Evolutionary conservation across 495 filamentous ascomycete species (phyloP).

Genomic region (Melanomma pulvis-pyrius): DNA sequence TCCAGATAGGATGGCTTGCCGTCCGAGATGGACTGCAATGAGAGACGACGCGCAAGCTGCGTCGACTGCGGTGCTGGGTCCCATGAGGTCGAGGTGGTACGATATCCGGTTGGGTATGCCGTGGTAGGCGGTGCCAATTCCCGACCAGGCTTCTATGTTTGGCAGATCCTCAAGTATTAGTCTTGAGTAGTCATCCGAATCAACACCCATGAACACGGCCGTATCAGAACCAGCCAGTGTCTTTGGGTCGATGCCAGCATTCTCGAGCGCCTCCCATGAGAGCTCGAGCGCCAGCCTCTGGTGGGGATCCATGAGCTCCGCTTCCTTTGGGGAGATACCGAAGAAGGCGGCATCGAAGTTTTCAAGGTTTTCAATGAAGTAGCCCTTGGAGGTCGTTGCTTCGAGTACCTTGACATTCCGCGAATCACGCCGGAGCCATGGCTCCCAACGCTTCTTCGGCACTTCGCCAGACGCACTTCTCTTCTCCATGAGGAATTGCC

Average conservation of each 20-base stretch:
- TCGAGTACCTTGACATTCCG: conserved; percentile 41
- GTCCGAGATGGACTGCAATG: no score
- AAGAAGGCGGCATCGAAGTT: conserved; percentile 45
- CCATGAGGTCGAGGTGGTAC: no score
- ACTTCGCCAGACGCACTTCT: conserved; percentile 44
- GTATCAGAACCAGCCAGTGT: conserved; percentile 5
- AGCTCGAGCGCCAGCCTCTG: conserved; percentile 10
- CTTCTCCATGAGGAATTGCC: conserved; percentile 45
- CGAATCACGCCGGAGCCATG: conserved; percentile 40
- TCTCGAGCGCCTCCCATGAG: conserved; percentile 14
- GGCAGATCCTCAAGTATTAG: background rate
- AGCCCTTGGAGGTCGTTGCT: conserved; percentile 28
- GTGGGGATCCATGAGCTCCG: conserved; percentile 19
- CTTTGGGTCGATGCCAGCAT: conserved; percentile 6
- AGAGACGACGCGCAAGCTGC: no score
- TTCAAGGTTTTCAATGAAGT: conserved; percentile 47
- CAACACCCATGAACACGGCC: conserved; percentile 12
- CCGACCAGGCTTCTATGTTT: background rate
- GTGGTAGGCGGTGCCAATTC: background rate
- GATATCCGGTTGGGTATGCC: no score
- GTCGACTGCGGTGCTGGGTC: no score
- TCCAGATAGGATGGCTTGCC: no score
- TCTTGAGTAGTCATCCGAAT: background rate
- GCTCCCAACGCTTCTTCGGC: conserved; percentile 44
- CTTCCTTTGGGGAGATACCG: conserved; percentile 11